phyloP scores from a whole-genome alignment of 2,329 filamentous ascomycete genomes.

The Pseudogymnoascus sp. region DNA sequence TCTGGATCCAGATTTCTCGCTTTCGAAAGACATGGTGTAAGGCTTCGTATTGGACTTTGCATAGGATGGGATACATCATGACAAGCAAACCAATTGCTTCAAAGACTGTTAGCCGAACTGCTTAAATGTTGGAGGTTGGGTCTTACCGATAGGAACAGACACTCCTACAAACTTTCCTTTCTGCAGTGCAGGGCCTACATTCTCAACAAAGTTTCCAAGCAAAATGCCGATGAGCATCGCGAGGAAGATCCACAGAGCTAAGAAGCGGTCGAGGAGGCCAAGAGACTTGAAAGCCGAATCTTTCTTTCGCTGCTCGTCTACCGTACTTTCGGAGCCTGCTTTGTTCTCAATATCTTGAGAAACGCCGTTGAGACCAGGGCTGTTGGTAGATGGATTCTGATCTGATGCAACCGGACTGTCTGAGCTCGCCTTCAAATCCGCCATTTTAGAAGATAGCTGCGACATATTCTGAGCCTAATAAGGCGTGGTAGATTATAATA shows the following conservation, averaged over 20 bases:
- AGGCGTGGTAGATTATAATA: background rate
- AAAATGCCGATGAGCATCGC: conserved; percentile 59
- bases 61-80: conserved; percentile 93
- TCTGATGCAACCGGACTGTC: background rate
- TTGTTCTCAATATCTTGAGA: background rate
- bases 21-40: conserved; percentile 59
- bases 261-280: conserved; percentile 42
- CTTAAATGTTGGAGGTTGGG: background rate
- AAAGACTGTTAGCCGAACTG: background rate
- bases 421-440: background rate
- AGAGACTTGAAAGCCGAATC: conserved; percentile 24
- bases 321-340: background rate
- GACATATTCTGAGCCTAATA: background rate
- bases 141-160: conserved; percentile 52
- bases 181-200: conserved; percentile 48
- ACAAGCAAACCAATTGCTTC: conserved; percentile 61
- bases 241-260: conserved; percentile 55
- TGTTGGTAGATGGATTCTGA: background rate
- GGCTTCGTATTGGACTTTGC: conserved; percentile 74
- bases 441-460: background rate
- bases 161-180: conserved; percentile 57
- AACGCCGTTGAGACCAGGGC: background rate
- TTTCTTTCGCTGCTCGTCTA: background rate
- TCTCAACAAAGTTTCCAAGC: conserved; percentile 54
- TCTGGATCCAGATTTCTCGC: conserved; percentile 65